A percentile compares a stretch with the other conserved stretches of the same genome.
Evolutionary conservation across 345 rosid genomes (phyloP).

Genomic region (Mercurialis annua): DNA sequence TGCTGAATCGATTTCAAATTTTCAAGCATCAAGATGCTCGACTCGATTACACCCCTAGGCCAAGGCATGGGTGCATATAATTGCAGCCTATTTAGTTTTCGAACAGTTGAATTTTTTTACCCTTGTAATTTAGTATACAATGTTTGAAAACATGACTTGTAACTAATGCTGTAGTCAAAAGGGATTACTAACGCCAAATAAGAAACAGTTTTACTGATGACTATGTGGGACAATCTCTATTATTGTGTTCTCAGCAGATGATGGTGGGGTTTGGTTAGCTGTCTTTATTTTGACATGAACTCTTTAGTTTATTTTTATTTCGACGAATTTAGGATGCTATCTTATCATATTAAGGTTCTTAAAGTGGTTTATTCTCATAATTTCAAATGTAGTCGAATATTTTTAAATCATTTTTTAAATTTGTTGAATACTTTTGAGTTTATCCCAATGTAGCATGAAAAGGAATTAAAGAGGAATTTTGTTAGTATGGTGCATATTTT

Average conservation of each 20-base stretch:
- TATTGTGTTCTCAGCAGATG: constrained; percentile 29
- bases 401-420: background rate
- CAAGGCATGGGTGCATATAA: constrained; percentile 4
- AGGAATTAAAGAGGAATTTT: too few relatives aligned
- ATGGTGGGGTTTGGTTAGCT: constrained; percentile 34
- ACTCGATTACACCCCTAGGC: too few relatives aligned
- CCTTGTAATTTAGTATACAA: background rate
- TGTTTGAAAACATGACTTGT: background rate
- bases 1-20: too few relatives aligned
- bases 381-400: background rate
- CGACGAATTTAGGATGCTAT: background rate
- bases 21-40: too few relatives aligned
- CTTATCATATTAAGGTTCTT: background rate
- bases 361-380: too few relatives aligned
- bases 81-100: background rate
- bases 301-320: too few relatives aligned
- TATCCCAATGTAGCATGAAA: too few relatives aligned
- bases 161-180: constrained; percentile 6
- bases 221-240: constrained; percentile 20
- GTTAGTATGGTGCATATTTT: too few relatives aligned
- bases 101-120: background rate
- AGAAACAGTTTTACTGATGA: constrained; percentile 9
- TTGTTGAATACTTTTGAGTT: too few relatives aligned
- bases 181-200: constrained; percentile 12
- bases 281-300: constrained; percentile 22